Percentiles rank a stretch among this genome's conserved stretches.
Conservation (phyloP, 202 grass and related monocot genomes). For the Panicum hallii region DNA sequence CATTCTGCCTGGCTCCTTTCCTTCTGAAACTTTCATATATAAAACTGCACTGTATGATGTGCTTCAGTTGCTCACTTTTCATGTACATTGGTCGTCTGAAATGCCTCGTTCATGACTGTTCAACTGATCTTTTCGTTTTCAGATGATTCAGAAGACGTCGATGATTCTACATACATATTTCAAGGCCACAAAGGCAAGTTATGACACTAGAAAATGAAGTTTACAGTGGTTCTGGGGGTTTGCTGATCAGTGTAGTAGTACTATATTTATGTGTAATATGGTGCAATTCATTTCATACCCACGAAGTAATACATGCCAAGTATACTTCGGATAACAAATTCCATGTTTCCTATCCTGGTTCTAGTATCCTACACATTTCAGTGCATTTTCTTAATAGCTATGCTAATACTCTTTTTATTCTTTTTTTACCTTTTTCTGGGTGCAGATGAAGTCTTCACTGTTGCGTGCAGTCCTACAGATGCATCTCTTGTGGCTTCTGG, state of each 20-base stretch:
- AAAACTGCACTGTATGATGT: neutral
- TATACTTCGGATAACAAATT: neutral
- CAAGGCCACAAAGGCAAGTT: conserved; percentile 69
- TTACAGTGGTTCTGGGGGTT: neutral
- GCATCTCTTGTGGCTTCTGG: conserved; percentile 78
- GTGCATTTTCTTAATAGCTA: neutral
- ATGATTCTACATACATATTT: conserved; percentile 70
- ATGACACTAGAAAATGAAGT: neutral
- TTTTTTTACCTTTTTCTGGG: conserved; percentile 24
- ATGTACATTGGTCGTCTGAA: neutral
- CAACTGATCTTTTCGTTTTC: conserved; percentile 18
- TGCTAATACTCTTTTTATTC: conserved; percentile 28
- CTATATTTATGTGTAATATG: conserved; percentile 6
- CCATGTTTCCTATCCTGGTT: neutral
- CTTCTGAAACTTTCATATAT: conserved; percentile 6
- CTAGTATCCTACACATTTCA: neutral
- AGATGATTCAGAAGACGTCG: conserved; percentile 51
- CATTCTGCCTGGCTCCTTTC: neutral
- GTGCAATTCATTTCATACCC: neutral
- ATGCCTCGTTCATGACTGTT: conserved; percentile 11
- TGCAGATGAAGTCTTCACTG: conserved; percentile 81
- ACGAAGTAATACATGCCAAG: neutral
- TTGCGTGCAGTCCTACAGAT: conserved; percentile 77
- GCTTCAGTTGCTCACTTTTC: neutral
- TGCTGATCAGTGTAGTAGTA: conserved; percentile 4